Evolutionary conservation across 2,329 filamentous ascomycete species (phyloP).

Genomic region (Leptodontidium sp.): DNA sequence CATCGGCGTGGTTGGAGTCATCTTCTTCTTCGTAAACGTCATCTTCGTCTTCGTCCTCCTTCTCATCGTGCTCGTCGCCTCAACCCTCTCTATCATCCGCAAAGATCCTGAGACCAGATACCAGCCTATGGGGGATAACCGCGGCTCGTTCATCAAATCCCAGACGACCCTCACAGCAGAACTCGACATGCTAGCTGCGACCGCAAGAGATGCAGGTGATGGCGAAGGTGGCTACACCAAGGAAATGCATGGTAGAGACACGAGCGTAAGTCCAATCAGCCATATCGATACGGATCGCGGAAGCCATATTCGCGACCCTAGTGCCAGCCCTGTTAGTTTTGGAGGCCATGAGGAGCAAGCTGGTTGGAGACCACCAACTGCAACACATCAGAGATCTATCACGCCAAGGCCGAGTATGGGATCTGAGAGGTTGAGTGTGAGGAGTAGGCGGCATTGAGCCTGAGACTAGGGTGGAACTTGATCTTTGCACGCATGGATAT

Average conservation of each 20-base stretch:
- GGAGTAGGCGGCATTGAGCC: not conserved
- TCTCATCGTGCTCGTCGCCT: constrained; percentile 81
- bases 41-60: constrained; percentile 83
- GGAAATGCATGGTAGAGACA: constrained; percentile 9
- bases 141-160: constrained; percentile 97
- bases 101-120: constrained; percentile 96
- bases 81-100: constrained; percentile 80
- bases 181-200: constrained; percentile 87
- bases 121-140: constrained; percentile 95
- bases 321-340: constrained; percentile 6
- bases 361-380: constrained; percentile 6
- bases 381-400: constrained; percentile 4
- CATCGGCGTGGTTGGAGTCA: constrained; percentile 85
- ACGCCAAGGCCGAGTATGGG: constrained; percentile 12
- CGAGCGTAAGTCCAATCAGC: constrained; percentile 8
- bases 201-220: constrained; percentile 73
- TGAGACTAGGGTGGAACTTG: not conserved
- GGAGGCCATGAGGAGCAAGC: constrained; percentile 4
- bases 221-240: constrained; percentile 9
- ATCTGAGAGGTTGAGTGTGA: constrained; percentile 12
- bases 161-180: constrained; percentile 88
- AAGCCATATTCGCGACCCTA: constrained; percentile 3
- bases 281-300: not conserved
- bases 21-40: constrained; percentile 89
- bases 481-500: not conserved